Evolutionary conservation across 768 basidiomycete genomes (phyloP).

Genomic region (Lentinula sp.): DNA sequence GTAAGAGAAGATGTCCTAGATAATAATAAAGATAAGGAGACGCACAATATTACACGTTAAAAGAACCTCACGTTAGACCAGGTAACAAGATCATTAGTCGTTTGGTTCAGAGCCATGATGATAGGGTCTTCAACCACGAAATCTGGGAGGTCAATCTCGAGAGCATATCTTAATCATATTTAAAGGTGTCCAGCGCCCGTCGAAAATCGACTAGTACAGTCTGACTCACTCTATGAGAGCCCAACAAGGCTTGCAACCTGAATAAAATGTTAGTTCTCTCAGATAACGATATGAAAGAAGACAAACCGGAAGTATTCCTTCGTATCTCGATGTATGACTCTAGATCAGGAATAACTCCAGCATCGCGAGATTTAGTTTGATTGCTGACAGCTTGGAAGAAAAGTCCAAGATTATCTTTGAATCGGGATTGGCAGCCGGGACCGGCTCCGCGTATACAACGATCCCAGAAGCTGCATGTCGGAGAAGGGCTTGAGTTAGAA

Average conservation of each 20-base stretch:
- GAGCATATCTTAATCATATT: slow-evolving; percentile 41
- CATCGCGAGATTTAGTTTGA: slow-evolving; percentile 53
- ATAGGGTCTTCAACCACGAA: slow-evolving; percentile 61
- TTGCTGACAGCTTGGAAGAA: slow-evolving; percentile 67
- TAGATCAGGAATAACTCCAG: slow-evolving; percentile 54
- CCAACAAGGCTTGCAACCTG: slow-evolving; percentile 68
- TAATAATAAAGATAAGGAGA: slow-evolving; percentile 1
- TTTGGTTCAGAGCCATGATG: slow-evolving; percentile 55
- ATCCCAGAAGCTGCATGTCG: slow-evolving; percentile 53
- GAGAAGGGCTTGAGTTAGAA: slow-evolving; percentile 5
- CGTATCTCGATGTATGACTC: slow-evolving; percentile 70
- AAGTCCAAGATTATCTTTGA: slow-evolving; percentile 60
- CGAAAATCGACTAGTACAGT: background rate
- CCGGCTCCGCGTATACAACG: slow-evolving; percentile 55
- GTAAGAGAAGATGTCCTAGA: slow-evolving; percentile 70
- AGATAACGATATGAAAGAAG: background rate
- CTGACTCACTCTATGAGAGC: slow-evolving; percentile 59
- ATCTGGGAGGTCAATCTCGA: slow-evolving; percentile 66
- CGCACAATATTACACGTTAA: background rate
- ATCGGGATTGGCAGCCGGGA: slow-evolving; percentile 56
- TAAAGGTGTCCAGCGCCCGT: background rate
- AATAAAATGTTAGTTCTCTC: background rate
- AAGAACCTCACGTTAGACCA: slow-evolving; percentile 66
- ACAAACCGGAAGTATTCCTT: slow-evolving; percentile 62
- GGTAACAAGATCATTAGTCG: slow-evolving; percentile 74